Evolutionary conservation across 495 filamentous ascomycete genomes (phyloP).

Genomic region (Podospora pseudocomata): DNA sequence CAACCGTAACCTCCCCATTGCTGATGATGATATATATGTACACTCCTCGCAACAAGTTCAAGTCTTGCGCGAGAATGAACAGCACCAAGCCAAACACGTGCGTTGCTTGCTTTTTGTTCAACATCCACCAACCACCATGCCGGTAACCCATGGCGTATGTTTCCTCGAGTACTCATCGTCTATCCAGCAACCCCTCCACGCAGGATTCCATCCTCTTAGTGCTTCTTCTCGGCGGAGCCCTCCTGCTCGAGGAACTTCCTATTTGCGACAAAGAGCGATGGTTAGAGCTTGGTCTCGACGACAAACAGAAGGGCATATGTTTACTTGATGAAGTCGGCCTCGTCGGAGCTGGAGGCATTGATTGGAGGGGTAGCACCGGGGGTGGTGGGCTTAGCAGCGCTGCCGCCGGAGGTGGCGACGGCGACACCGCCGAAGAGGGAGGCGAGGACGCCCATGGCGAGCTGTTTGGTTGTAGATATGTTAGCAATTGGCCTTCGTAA

Average conservation of each 20-base stretch:
- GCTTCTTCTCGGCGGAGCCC: slow-evolving; percentile 44
- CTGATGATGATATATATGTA: neutral
- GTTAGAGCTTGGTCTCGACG: neutral
- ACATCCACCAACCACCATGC: neutral
- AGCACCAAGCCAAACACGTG: neutral
- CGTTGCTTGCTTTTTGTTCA: neutral
- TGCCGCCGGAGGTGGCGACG: slow-evolving; percentile 56
- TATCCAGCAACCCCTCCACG: neutral
- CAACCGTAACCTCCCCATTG: neutral
- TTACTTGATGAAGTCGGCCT: slow-evolving; percentile 97
- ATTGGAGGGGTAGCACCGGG: slow-evolving; percentile 66
- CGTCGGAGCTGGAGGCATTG: slow-evolving; percentile 83
- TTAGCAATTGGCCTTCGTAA: slow-evolving; percentile 26
- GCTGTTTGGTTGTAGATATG: slow-evolving; percentile 48
- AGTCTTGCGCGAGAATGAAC: neutral
- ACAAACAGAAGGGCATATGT: slow-evolving; percentile 26
- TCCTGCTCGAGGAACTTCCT: slow-evolving; percentile 79
- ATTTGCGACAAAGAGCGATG: slow-evolving; percentile 11
- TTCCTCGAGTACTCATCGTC: neutral
- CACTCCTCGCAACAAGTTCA: neutral
- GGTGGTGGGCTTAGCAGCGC: slow-evolving; percentile 49
- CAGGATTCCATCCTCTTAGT: slow-evolving; percentile 10
- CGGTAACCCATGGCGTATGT: neutral
- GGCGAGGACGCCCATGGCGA: slow-evolving; percentile 79
- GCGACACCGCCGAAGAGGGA: slow-evolving; percentile 54